Evolutionary conservation across 2,329 filamentous ascomycete species (phyloP).

Genomic region (Talaromyces sp.): DNA sequence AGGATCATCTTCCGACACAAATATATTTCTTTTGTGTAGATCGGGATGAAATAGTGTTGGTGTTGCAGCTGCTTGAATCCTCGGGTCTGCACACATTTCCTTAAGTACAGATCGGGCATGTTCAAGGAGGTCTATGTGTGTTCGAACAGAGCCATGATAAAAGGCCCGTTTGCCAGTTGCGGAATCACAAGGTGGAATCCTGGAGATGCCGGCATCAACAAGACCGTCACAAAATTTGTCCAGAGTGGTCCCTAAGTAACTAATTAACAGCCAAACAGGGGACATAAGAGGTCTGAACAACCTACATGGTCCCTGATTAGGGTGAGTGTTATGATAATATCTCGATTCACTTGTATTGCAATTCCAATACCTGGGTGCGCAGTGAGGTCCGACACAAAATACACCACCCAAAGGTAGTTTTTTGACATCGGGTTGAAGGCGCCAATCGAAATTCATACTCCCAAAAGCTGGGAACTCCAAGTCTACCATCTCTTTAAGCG

Average conservation of each 20-base stretch:
- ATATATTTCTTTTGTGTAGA: constrained; percentile 41
- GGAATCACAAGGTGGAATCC: constrained; percentile 24
- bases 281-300: constrained; percentile 1
- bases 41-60: constrained; percentile 38
- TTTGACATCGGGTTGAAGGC: neutral
- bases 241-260: constrained; percentile 29
- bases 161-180: constrained; percentile 18
- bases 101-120: constrained; percentile 24
- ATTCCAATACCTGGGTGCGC: constrained; percentile 24
- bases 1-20: constrained; percentile 36
- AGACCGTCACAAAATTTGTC: constrained; percentile 31
- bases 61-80: constrained; percentile 22
- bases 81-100: constrained; percentile 22
- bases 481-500: constrained; percentile 20
- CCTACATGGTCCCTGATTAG: constrained; percentile 39
- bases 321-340: constrained; percentile 27
- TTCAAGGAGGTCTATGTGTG: constrained; percentile 30
- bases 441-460: constrained; percentile 20
- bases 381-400: constrained; percentile 32
- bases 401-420: constrained; percentile 21
- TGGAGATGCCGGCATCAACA: constrained; percentile 35
- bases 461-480: constrained; percentile 27
- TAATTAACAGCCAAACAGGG: neutral
- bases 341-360: constrained; percentile 16
- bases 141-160: constrained; percentile 33